Percentiles rank a stretch among this genome's conserved stretches.
These are phyloP conservation scores for Apiotrichum veenhuisii DNA, from an alignment of 1,284 basidiomycete species.

Conservation along the genomic window DNA sequence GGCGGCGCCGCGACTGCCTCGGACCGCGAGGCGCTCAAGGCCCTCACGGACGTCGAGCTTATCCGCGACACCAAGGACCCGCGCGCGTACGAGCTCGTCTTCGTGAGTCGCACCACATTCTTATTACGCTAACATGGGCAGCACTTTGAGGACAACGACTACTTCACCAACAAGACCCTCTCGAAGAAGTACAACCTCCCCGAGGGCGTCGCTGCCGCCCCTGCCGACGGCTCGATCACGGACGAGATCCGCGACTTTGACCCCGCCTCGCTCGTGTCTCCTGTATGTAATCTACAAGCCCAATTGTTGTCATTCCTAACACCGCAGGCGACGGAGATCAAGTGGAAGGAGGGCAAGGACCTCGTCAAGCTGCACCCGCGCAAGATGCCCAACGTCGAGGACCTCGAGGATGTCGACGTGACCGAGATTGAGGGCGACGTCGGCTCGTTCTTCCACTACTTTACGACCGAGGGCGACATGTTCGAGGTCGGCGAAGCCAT, in stretches of 20 bases:
- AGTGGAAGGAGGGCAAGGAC: constrained; percentile 54
- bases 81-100: constrained; percentile 43
- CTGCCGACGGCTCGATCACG: constrained; percentile 35
- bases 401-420: constrained; percentile 18
- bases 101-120: constrained; percentile 32
- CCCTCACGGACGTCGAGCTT: constrained; percentile 44
- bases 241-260: constrained; percentile 36
- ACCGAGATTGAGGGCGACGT: constrained; percentile 46
- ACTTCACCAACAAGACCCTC: constrained; percentile 44
- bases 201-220: constrained; percentile 23
- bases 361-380: constrained; percentile 50
- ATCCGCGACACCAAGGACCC: constrained; percentile 44
- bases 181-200: constrained; percentile 41
- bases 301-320: not conserved
- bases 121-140: not conserved
- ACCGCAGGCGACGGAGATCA: constrained; percentile 38
- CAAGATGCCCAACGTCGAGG: constrained; percentile 22
- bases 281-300: constrained; percentile 23
- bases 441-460: constrained; percentile 53
- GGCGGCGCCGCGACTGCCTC: constrained; percentile 26
- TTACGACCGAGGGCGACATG: constrained; percentile 45
- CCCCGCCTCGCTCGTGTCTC: constrained; percentile 24
- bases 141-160: constrained; percentile 49
- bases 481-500: constrained; percentile 22
- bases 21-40: constrained; percentile 43